These are phyloP conservation scores for Kluyveromyces lactis DNA, from an alignment of 805 yeast species.

Conservation along the genomic window DNA sequence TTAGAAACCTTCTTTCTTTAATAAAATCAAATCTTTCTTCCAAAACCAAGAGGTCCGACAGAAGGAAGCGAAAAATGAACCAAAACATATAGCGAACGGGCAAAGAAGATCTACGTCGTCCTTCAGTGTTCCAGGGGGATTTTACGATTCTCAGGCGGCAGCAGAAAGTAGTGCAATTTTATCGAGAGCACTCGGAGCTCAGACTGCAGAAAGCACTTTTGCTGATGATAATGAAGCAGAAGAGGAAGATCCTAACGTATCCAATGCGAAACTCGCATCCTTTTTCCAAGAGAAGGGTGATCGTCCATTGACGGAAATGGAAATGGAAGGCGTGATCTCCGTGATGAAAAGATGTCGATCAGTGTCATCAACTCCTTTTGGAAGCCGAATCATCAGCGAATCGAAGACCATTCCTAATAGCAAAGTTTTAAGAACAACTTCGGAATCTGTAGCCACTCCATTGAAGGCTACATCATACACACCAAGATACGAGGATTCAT, in stretches of 20 bases:
- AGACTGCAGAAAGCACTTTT: background rate
- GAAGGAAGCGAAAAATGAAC: slow-evolving; percentile 2
- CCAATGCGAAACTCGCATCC: slow-evolving; percentile 55
- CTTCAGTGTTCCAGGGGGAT: slow-evolving; percentile 21
- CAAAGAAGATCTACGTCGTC: background rate
- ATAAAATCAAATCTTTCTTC: slow-evolving; percentile 7
- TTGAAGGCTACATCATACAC: slow-evolving; percentile 29
- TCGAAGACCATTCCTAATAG: slow-evolving; percentile 4
- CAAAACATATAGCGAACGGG: background rate
- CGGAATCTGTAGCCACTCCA: slow-evolving; percentile 9
- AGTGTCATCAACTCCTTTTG: slow-evolving; percentile 6
- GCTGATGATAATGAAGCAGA: slow-evolving; percentile 6
- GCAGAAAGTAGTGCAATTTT: background rate
- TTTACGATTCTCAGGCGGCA: slow-evolving; percentile 14
- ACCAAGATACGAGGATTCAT: slow-evolving; percentile 27
- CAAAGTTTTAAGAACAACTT: slow-evolving; percentile 5
- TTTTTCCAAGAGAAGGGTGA: slow-evolving; percentile 73
- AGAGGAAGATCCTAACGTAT: slow-evolving; percentile 26
- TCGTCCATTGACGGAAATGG: slow-evolving; percentile 62
- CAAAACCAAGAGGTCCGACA: slow-evolving; percentile 4
- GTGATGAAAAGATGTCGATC: slow-evolving; percentile 33
- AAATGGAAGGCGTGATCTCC: slow-evolving; percentile 73
- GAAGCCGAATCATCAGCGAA: slow-evolving; percentile 4
- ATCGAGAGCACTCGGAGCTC: slow-evolving; percentile 2
- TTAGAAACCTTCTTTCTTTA: slow-evolving; percentile 5